Evolutionary conservation across 345 rosid genomes (phyloP).

Genomic region (Salix caprea): DNA sequence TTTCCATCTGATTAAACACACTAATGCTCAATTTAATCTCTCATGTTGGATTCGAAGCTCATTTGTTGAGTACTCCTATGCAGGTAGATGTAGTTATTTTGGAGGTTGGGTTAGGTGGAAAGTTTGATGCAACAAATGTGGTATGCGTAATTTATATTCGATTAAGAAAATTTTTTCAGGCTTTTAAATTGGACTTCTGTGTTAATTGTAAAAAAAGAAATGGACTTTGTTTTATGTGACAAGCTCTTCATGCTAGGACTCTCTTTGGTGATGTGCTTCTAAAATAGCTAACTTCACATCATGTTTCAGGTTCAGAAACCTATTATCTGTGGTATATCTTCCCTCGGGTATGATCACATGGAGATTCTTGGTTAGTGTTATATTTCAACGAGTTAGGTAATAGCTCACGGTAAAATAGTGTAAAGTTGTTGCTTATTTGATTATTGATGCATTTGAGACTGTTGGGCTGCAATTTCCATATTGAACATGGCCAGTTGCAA

Average conservation of each 20-base stretch:
- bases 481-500: neutral
- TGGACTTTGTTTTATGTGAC: neutral
- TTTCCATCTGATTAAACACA: neutral
- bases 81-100: slow-evolving; percentile 93
- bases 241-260: neutral
- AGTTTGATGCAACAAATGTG: slow-evolving; percentile 88
- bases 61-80: slow-evolving; percentile 1
- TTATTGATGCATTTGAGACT: neutral
- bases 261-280: neutral
- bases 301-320: slow-evolving; percentile 66
- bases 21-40: neutral
- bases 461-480: neutral
- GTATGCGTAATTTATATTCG: slow-evolving; percentile 32
- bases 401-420: slow-evolving; percentile 1
- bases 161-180: neutral
- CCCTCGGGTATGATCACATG: slow-evolving; percentile 98
- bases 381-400: slow-evolving; percentile 17
- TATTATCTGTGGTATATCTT: slow-evolving; percentile 77
- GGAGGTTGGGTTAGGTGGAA: slow-evolving; percentile 97
- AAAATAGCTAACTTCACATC: slow-evolving; percentile 9
- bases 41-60: neutral
- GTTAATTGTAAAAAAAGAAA: neutral
- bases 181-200: too few relatives aligned
- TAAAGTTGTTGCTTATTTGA: neutral
- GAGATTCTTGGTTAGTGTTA: slow-evolving; percentile 95